Conservation (phyloP, 1,284 basidiomycete species). For the Fomitiporia mediterranea region DNA sequence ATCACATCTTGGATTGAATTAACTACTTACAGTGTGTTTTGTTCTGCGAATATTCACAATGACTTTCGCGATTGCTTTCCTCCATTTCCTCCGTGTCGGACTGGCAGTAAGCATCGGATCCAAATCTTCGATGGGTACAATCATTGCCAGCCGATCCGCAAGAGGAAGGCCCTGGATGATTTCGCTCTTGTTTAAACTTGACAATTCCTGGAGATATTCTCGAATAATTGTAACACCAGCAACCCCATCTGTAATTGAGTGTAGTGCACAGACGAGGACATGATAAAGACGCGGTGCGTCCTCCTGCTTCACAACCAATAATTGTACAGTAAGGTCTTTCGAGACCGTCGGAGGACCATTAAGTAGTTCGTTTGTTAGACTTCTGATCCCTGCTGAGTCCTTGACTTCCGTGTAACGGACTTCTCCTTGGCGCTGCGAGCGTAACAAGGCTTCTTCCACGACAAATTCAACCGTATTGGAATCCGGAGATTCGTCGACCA, state of each 20-base stretch:
- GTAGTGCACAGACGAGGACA: constrained; percentile 40
- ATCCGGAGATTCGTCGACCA: constrained; percentile 30
- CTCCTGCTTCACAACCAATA: constrained; percentile 34
- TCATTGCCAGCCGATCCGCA: constrained; percentile 38
- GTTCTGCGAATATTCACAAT: constrained; percentile 32
- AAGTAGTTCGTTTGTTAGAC: constrained; percentile 30
- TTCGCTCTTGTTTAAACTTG: constrained; percentile 23
- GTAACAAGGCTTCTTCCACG: constrained; percentile 35
- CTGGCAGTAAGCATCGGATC: constrained; percentile 31
- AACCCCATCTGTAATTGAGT: constrained; percentile 47
- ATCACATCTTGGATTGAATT: neutral
- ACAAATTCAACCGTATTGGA: constrained; percentile 34
- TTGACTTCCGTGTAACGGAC: constrained; percentile 26
- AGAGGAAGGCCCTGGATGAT: constrained; percentile 25
- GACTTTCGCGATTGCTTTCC: constrained; percentile 39
- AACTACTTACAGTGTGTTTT: constrained; percentile 32
- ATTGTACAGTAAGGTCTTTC: constrained; percentile 33
- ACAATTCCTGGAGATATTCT: constrained; percentile 43
- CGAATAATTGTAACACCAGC: constrained; percentile 39
- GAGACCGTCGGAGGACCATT: constrained; percentile 36
- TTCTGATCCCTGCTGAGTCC: constrained; percentile 11
- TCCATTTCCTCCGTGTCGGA: constrained; percentile 42
- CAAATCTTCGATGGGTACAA: constrained; percentile 36
- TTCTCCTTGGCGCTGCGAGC: constrained; percentile 31
- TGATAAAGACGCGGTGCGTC: constrained; percentile 35